Base-by-base conservation (phyloP, 139 green algal species). In the Tetradesmus lagerheimii region DNA sequence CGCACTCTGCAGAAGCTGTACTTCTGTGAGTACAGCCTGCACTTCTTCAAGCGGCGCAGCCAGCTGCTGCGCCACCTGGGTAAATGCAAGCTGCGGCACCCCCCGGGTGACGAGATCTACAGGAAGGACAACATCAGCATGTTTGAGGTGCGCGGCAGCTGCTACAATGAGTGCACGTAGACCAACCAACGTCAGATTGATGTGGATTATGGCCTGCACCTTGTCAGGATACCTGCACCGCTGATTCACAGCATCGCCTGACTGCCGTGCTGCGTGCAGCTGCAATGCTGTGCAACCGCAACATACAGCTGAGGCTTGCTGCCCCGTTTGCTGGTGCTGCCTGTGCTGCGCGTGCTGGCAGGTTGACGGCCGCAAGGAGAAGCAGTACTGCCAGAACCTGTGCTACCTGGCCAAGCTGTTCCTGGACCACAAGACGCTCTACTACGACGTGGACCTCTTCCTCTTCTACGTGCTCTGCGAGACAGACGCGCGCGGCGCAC, bases 381-480 rank as follows among this genome's bases (percentile, higher is more conserved):
- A 98, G 90, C 93, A 94, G 18, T 99, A 97, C 93, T 99, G 96
- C 94, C 98, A 99, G 93, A 99, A 99, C 91, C 92, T 99, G 93
- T 99, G 97, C 94, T 99, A 98, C 93, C 94, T 99, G 92, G 97
- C 98, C 74, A 99, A 99, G 94, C 96, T 99, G 77, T 99, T 99
- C 92, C 93, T 99, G 92, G 98, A 99, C 94, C 98, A 99, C 95
- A 99, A 99, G 94, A 99, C 97, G 67, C 95, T 99, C 25, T 99
- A 99, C 95, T 99, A 99, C 91, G 98, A 99, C 86, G 98, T 99
- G 25, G 98, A 99, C 95, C 95, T 99, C 31, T 99, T 99, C 93
- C 95, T 99, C 18, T 99, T 99, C 93, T 99, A 99, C 93, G 94
- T 99, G 47, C 92, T 99, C 82, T 99, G 98, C 92, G 98, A 99